Evolutionary conservation across 1,139 yeast genomes (phyloP).

Genomic region (Suhomyces wounanorum): DNA sequence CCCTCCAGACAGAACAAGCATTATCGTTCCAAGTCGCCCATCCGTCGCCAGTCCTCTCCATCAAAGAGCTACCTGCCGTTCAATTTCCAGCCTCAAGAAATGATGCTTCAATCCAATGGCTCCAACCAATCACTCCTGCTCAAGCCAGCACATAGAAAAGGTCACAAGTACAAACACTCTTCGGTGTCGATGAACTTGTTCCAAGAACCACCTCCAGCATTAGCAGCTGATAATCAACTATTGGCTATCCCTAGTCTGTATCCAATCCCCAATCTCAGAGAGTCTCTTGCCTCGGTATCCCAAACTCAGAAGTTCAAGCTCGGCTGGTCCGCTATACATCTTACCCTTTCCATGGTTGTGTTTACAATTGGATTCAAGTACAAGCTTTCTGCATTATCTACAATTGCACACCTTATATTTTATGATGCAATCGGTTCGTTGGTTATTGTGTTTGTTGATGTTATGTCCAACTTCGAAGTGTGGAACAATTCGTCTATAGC

Average conservation of each 20-base stretch:
- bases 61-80: conserved; percentile 47
- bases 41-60: conserved; percentile 44
- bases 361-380: conserved; percentile 62
- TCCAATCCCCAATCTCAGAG: conserved; percentile 74
- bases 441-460: conserved; percentile 69
- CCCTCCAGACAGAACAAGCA: conserved; percentile 38
- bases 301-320: conserved; percentile 57
- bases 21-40: conserved; percentile 38
- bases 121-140: conserved; percentile 32
- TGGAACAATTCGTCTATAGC: conserved; percentile 86
- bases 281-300: conserved; percentile 58
- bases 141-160: conserved; percentile 79
- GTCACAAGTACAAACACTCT: conserved; percentile 93
- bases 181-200: conserved; percentile 96
- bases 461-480: conserved; percentile 85
- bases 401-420: conserved; percentile 82
- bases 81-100: conserved; percentile 50
- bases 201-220: conserved; percentile 77
- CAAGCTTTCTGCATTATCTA: conserved; percentile 64
- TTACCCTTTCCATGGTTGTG: conserved; percentile 54
- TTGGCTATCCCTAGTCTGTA: conserved; percentile 73
- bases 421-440: conserved; percentile 85
- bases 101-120: conserved; percentile 33
- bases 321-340: conserved; percentile 66
- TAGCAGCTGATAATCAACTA: conserved; percentile 49